Percentiles rank a stretch among this genome's conserved stretches.
Conservation (phyloP, 1,284 basidiomycete species). For the Cystobasidium slooffiae region DNA sequence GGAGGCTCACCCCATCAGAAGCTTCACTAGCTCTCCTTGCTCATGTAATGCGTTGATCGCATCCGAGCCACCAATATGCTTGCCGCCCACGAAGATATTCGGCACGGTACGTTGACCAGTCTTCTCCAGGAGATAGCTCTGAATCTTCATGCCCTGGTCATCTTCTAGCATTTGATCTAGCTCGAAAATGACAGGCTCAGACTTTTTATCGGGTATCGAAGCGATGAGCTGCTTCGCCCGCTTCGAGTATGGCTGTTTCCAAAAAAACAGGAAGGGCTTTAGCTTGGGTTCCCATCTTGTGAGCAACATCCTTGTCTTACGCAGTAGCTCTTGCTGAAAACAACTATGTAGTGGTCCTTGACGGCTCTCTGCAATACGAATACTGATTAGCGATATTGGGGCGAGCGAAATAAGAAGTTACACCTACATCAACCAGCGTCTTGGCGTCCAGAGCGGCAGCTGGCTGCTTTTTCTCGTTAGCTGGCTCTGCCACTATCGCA, state of each 20-base stretch:
- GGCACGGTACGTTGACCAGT: slow-evolving; percentile 60
- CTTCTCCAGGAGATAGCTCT: slow-evolving; percentile 57
- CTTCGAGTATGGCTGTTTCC: slow-evolving; percentile 50
- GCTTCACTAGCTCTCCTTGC: slow-evolving; percentile 28
- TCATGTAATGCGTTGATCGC: slow-evolving; percentile 49
- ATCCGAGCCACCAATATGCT: slow-evolving; percentile 57
- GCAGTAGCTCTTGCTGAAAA: slow-evolving; percentile 57
- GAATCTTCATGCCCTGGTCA: slow-evolving; percentile 47
- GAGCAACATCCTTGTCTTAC: slow-evolving; percentile 6
- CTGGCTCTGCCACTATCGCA: slow-evolving; percentile 19
- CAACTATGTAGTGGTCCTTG: slow-evolving; percentile 54
- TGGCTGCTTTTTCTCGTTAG: slow-evolving; percentile 10
- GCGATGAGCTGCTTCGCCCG: slow-evolving; percentile 57
- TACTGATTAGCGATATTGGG: too few relatives aligned
- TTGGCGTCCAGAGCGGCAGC: slow-evolving; percentile 20
- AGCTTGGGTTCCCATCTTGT: background rate
- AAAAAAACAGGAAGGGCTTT: background rate
- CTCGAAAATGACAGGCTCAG: slow-evolving; percentile 56
- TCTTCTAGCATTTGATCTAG: slow-evolving; percentile 56
- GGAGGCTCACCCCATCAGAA: slow-evolving; percentile 30
- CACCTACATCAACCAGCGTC: slow-evolving; percentile 32
- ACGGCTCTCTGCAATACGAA: slow-evolving; percentile 52
- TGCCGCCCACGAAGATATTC: slow-evolving; percentile 58
- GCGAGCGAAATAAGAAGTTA: too few relatives aligned
- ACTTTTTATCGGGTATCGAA: slow-evolving; percentile 53